phyloP scores from a whole-genome alignment of 768 basidiomycete genomes.

The Peribolospora baueri region DNA sequence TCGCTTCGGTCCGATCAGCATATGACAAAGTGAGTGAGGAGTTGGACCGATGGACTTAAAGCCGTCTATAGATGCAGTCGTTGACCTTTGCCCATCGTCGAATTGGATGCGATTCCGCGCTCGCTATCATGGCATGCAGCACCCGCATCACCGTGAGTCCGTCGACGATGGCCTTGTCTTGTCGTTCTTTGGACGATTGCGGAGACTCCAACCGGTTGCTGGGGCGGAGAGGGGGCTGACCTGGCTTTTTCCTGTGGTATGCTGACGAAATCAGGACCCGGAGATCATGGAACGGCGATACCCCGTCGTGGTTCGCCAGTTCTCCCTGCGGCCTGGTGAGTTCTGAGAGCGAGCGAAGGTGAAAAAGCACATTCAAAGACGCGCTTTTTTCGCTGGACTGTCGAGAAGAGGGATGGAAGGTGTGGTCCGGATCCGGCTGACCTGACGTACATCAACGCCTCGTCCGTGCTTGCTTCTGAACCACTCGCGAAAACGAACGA shows the following conservation, averaged over 20 bases:
- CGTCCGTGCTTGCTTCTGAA: conserved; percentile 28
- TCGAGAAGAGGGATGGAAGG: conserved; percentile 4
- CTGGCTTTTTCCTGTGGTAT: no score
- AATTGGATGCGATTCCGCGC: background rate
- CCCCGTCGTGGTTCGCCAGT: conserved; percentile 66
- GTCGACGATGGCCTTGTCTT: no score
- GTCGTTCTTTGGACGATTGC: no score
- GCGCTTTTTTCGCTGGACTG: conserved; percentile 1
- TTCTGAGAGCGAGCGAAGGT: background rate
- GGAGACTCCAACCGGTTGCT: no score
- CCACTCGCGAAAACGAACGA: no score
- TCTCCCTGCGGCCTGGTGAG: conserved; percentile 17
- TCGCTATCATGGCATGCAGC: conserved; percentile 3
- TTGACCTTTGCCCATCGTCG: background rate
- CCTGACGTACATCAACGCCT: background rate
- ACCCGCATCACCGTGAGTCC: conserved; percentile 45
- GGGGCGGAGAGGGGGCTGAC: no score
- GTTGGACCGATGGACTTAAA: no score
- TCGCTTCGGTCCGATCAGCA: no score
- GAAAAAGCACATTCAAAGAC: background rate
- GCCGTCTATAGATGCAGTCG: background rate
- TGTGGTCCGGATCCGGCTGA: background rate
- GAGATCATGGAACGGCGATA: conserved; percentile 85
- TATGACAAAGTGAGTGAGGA: no score
- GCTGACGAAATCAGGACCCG: conserved; percentile 28